These are phyloP conservation scores for Gastrodia elata DNA, from an alignment of 106 monocot genomes.

Conservation along the genomic window DNA sequence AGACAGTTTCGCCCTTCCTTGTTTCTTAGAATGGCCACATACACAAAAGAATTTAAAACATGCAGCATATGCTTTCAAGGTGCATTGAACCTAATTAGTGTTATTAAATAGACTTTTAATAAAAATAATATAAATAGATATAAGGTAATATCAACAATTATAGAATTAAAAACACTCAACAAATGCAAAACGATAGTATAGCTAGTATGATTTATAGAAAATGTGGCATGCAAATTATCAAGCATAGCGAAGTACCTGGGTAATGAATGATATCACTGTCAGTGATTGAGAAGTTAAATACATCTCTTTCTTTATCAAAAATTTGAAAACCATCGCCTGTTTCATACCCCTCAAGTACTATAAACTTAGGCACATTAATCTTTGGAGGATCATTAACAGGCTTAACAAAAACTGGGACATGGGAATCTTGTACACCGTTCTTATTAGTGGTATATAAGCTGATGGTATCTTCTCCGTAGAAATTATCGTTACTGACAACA, in stretches of 20 bases:
- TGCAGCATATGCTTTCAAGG: neutral
- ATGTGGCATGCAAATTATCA: neutral
- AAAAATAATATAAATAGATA: neutral
- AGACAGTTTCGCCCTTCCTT: too few species aligned
- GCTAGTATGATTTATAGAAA: neutral
- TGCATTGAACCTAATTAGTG: neutral
- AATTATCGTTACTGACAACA: slow-evolving; percentile 64
- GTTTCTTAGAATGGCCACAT: too few species aligned
- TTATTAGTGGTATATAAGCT: slow-evolving; percentile 50
- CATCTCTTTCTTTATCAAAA: slow-evolving; percentile 48
- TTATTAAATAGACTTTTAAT: neutral
- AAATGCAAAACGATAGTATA: neutral
- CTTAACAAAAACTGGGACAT: slow-evolving; percentile 61
- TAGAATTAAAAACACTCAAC: neutral
- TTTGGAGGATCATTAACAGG: slow-evolving; percentile 80
- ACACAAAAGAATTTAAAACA: too few species aligned
- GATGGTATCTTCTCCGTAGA: slow-evolving; percentile 70
- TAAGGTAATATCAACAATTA: neutral
- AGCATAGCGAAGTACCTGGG: slow-evolving; percentile 40
- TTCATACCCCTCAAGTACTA: slow-evolving; percentile 40
- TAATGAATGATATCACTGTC: slow-evolving; percentile 61
- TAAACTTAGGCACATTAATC: slow-evolving; percentile 49
- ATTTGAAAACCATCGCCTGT: slow-evolving; percentile 40
- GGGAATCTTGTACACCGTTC: slow-evolving; percentile 63
- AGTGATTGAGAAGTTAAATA: slow-evolving; percentile 42